Evolutionary conservation across 768 basidiomycete species (phyloP), one percentile per base, ranked within the genome.

Genomic region (Boletus huronensis): DNA sequence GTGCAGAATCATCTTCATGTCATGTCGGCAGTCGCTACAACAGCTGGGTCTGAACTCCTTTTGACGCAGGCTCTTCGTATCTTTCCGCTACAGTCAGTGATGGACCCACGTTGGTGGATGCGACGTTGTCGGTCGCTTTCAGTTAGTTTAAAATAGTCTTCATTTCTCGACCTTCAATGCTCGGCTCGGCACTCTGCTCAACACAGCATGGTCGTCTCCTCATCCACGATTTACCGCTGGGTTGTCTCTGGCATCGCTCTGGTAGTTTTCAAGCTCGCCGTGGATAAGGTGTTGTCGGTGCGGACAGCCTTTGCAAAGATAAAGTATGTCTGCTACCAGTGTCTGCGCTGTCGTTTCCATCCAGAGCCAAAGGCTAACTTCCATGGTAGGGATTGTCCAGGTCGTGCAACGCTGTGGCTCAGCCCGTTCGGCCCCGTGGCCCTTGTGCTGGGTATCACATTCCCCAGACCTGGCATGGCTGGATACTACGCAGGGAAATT

Each of bases 401-500:
- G 69, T 1, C 55, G 52, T 3, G 8, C 29, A 25, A 2, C 50
- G 9, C 34, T 62, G 50, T 73, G 70, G 72, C 1, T 77, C 21
- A 57, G 70, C 38, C 76, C 78, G 0, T 71, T 74, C 40, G 60
- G 66, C 4, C 17, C 66, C 8, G 1, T 65, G 0, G 48, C 71
- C 5, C 38, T 74, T 6, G 36, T 68, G 0, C 1, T 72, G 1
- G 75, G 66, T 0, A 43, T 66, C 1, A 58, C 56, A 19, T 79
- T 72, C 52, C 78, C 77, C 2, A 62, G 68, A 25, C 67, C 66
- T 6, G 65, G 64, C 14, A 70, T 69, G 44, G 57, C 66, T 11
- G 78, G 72, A 6, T 64, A 67, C 26, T 73, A 68, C 31, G 70
- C 57, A 21, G 73, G 52, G 8, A 65, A 70, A 45, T 76, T 79